Evolutionary conservation across 2,329 filamentous ascomycete species (phyloP), one percentile per base, ranked within the genome.

Genomic region (Monilinia polystroma): DNA sequence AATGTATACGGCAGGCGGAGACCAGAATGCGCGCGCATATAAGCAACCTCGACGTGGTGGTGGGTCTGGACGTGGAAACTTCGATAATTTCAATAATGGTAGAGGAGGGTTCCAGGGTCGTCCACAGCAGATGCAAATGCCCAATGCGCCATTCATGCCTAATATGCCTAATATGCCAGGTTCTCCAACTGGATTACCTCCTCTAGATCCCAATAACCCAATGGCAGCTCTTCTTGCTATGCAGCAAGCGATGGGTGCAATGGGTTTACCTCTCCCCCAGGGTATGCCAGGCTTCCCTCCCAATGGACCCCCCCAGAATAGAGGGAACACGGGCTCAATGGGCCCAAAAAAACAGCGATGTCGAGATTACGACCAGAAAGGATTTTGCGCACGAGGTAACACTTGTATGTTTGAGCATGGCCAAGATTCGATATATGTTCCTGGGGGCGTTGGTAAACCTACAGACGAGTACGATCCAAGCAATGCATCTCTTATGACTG

Each of bases 361-460:
- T 74, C 82, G 84, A 67, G 88, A 92, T 75, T 92, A 90, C 72
- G 89, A 92, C 67, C 85, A 80, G 1, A 90, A 90, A 71, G 91
- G 91, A 0, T 91, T 85, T 73, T 93, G 91, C 74, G 83, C 86
- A 7, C 80, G 87, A 51, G 89, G 90, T 3, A 85, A 81, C 72
- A 84, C 82, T 29, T 93, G 91, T 77, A 83, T 81, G 51, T 92
- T 85, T 72, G 87, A 92, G 71, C 91, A 94, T 74, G 86, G 85
- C 11, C 81, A 82, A 62, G 82, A 86, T 69, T 80, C 82, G 16
- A 79, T 82, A 52, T 78, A 74, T 68, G 74, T 77, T 41, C 76
- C 77, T 45, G 64, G 64, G 12, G 49, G 23, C 11, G 73, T 73
- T 43, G 69, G 64, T 52, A 68, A 69, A 20, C 66, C 68, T 62